Base-by-base conservation (phyloP, 805 yeast species). In the Ogataea trehalophila region DNA sequence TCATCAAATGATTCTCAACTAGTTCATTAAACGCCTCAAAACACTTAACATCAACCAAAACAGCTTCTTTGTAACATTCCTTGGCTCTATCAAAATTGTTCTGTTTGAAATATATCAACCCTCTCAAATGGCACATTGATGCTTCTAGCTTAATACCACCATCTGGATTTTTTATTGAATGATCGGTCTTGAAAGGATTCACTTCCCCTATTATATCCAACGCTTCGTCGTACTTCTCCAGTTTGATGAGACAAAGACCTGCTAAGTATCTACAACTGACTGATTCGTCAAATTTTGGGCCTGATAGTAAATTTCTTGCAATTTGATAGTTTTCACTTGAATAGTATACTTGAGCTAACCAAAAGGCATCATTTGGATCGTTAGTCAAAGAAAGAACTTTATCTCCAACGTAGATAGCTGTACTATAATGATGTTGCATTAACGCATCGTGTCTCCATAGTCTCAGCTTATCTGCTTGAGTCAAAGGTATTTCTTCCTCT, bases 391-490 rank as follows among this genome's bases (percentile, higher is more conserved):
- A 79, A 38, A 88, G 74, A 7, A 94, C 87, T 58, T 91, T 92
- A 68, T 94, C 96, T 15, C 96, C 98, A 26, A 94, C 78, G 62
- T 82, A 89, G 57, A 85, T 92, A 0, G 98, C 97, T 0, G 97
- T 88, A 39, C 76, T 75, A 64, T 87, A 87, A 52, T 90, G 95
- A 63, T 91, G 97, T 57, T 91, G 96, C 84, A 86, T 82, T 47
- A 86, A 66, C 0, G 99, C 95, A 61, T 90, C 96, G 53, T 90
- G 95, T 42, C 98, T 72, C 99, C 98, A 94, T 29, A 87, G 71
- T 41, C 98, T 69, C 34, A 94, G 74, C 55, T 83, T 81, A 53
- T 92, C 97, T 0, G 91, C 94, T 48, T 87, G 94, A 0, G 96
- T 77, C 37, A 80, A 60, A 6, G 84, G 84, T 44, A 71, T 48